Conservation (phyloP, 306 rosid genomes). For the Acacia acuminata region DNA sequence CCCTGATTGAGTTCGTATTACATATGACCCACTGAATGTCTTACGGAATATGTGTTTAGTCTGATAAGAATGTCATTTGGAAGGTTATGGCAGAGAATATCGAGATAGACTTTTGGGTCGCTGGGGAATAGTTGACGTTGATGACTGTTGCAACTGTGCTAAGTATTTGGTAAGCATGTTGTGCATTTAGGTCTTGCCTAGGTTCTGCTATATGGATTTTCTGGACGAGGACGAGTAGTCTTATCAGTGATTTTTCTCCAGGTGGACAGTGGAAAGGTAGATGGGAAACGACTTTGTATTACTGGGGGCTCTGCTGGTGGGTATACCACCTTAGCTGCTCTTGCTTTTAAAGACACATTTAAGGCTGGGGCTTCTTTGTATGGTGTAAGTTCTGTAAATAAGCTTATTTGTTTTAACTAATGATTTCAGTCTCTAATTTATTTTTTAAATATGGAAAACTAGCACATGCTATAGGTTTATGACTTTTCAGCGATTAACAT, state of each 20-base stretch:
- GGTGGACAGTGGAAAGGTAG: slow-evolving; percentile 85
- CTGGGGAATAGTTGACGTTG: slow-evolving; percentile 97
- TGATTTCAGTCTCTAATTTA: neutral
- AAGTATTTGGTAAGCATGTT: slow-evolving; percentile 69
- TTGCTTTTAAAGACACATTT: slow-evolving; percentile 76
- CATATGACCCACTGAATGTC: neutral
- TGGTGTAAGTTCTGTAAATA: slow-evolving; percentile 68
- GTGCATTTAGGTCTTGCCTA: slow-evolving; percentile 6
- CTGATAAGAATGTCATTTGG: slow-evolving; percentile 25
- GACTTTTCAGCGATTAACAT: neutral
- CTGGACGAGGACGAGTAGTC: neutral
- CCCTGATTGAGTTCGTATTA: neutral
- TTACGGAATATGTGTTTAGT: neutral
- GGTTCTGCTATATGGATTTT: slow-evolving; percentile 21
- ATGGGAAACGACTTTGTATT: slow-evolving; percentile 77
- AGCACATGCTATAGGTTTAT: neutral
- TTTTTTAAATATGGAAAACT: neutral
- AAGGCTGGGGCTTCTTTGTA: slow-evolving; percentile 91
- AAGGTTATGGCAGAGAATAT: slow-evolving; percentile 93
- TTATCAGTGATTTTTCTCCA: slow-evolving; percentile 32
- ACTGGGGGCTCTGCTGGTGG: slow-evolving; percentile 98
- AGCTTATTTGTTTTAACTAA: neutral
- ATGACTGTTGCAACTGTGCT: slow-evolving; percentile 97
- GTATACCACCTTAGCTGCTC: slow-evolving; percentile 92
- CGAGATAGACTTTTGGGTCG: slow-evolving; percentile 79